Percentiles rank a stretch among this genome's conserved stretches.
These are phyloP conservation scores for Elsinoe arachidis DNA, from an alignment of 2,329 filamentous ascomycete species.

Conservation along the genomic window DNA sequence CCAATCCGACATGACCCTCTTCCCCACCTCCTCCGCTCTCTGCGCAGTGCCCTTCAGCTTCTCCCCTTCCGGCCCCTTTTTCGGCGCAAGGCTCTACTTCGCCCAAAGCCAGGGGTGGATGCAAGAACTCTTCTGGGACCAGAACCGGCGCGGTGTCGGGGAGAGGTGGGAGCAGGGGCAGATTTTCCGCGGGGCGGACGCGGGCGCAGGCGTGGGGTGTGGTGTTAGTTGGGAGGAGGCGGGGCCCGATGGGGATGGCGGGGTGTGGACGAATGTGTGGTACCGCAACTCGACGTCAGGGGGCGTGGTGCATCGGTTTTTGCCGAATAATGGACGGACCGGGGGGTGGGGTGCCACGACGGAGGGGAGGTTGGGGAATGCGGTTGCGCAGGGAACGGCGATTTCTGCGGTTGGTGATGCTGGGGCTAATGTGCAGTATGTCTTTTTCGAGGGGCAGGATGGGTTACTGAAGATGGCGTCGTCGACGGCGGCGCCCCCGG, in stretches of 20 bases:
- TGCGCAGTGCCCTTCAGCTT: constrained; percentile 1
- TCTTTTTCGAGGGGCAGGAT: constrained; percentile 4
- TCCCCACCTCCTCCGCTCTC: neutral
- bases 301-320: neutral
- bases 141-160: neutral
- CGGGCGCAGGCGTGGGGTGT: neutral
- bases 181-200: neutral
- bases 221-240: neutral
- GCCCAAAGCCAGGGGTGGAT: neutral
- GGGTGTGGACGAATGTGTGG: neutral
- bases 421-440: neutral
- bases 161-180: neutral
- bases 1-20: neutral
- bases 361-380: neutral
- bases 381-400: neutral
- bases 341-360: neutral
- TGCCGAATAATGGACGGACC: neutral
- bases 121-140: constrained; percentile 10
- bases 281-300: neutral
- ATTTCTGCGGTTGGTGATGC: neutral
- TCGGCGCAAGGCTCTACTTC: constrained; percentile 4
- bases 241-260: neutral
- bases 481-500: neutral
- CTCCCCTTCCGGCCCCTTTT: neutral
- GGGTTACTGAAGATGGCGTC: constrained; percentile 1